Evolutionary conservation across 768 basidiomycete genomes (phyloP).

Genomic region (Obba rivulosa): DNA sequence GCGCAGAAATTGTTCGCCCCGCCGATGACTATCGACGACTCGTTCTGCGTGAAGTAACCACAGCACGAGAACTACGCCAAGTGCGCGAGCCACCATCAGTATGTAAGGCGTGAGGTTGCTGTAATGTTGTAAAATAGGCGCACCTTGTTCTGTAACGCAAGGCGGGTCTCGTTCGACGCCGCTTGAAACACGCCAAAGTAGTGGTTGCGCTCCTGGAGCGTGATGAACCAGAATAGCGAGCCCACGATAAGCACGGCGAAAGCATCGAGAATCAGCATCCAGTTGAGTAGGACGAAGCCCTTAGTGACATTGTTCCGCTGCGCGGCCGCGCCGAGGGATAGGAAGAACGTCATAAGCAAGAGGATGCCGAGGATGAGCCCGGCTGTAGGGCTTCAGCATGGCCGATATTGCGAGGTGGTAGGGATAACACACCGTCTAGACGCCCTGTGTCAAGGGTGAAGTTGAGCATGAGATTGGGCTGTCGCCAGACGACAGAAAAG

Average conservation of each 20-base stretch:
- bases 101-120: not conserved
- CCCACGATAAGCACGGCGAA: conserved; percentile 60
- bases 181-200: conserved; percentile 55
- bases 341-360: conserved; percentile 58
- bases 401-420: not conserved
- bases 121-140: not conserved
- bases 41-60: conserved; percentile 64
- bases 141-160: conserved; percentile 71
- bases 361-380: conserved; percentile 65
- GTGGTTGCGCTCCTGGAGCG: conserved; percentile 63
- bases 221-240: conserved; percentile 77
- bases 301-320: conserved; percentile 64
- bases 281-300: conserved; percentile 75
- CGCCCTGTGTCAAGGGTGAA: conserved; percentile 56
- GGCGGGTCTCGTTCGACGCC: conserved; percentile 40
- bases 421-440: conserved; percentile 47
- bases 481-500: conserved; percentile 68
- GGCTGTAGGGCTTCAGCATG: conserved; percentile 34
- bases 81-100: not conserved
- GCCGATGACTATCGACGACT: conserved; percentile 52
- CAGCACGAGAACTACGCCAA: conserved; percentile 67
- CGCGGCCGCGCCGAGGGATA: conserved; percentile 68
- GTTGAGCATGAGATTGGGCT: conserved; percentile 65
- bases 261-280: conserved; percentile 60
- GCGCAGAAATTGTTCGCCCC: conserved; percentile 58